phyloP scores from a whole-genome alignment of 106 monocot genomes.

The Vanilla planifolia region DNA sequence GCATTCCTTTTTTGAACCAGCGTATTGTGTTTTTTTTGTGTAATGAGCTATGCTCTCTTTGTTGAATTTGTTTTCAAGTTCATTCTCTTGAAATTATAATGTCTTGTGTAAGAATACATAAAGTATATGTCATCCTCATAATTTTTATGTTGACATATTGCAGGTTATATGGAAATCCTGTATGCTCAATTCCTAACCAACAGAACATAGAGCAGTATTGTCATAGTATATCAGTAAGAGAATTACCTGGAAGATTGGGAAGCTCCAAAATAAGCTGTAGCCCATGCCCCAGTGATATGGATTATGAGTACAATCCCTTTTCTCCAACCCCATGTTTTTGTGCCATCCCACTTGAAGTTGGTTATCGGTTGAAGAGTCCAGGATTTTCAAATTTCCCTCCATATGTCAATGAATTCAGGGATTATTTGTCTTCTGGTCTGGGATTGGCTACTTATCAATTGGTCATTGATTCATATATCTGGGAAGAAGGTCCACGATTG shows the following conservation, averaged over 20 bases:
- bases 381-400: slow-evolving; percentile 67
- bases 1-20: background rate
- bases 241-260: slow-evolving; percentile 14
- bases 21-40: background rate
- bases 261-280: slow-evolving; percentile 19
- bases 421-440: slow-evolving; percentile 58
- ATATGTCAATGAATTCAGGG: slow-evolving; percentile 38
- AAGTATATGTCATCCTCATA: background rate
- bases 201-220: slow-evolving; percentile 42
- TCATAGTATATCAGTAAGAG: slow-evolving; percentile 16
- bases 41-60: background rate
- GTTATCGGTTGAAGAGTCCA: slow-evolving; percentile 93
- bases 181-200: slow-evolving; percentile 45
- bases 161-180: slow-evolving; percentile 90
- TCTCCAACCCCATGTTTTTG: slow-evolving; percentile 50
- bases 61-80: background rate
- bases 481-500: slow-evolving; percentile 96
- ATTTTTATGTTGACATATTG: slow-evolving; percentile 7
- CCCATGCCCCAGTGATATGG: slow-evolving; percentile 29
- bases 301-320: slow-evolving; percentile 40
- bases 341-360: slow-evolving; percentile 65
- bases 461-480: slow-evolving; percentile 44
- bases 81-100: background rate
- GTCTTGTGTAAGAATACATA: background rate
- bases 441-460: slow-evolving; percentile 46